Evolutionary conservation across 106 monocot genomes (phyloP).

Genomic region (Phalaenopsis equestris): DNA sequence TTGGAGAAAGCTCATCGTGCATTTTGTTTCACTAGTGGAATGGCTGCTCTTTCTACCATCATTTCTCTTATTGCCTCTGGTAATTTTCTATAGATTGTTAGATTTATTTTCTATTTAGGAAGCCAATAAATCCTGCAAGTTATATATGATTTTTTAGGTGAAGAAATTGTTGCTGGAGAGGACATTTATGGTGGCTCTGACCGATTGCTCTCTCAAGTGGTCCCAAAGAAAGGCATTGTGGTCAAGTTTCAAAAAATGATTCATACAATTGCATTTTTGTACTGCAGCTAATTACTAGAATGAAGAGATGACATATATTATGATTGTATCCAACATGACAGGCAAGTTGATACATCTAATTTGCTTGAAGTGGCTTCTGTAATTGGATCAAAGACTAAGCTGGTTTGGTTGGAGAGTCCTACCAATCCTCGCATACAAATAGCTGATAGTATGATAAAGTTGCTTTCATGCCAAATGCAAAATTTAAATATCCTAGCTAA

Average conservation of each 20-base stretch:
- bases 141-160: constrained; percentile 31
- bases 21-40: constrained; percentile 98
- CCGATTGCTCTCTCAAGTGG: constrained; percentile 78
- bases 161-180: constrained; percentile 91
- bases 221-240: constrained; percentile 63
- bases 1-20: constrained; percentile 92
- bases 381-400: constrained; percentile 53
- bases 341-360: constrained; percentile 71
- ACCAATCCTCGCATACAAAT: constrained; percentile 89
- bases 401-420: constrained; percentile 96
- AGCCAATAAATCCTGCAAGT: neutral
- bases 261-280: neutral
- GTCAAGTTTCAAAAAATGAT: constrained; percentile 54
- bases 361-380: constrained; percentile 57
- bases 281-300: neutral
- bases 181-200: constrained; percentile 99
- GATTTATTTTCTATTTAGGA: neutral
- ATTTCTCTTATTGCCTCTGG: constrained; percentile 74
- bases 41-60: constrained; percentile 79
- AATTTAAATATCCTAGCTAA: neutral
- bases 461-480: neutral
- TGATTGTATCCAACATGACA: constrained; percentile 19
- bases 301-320: neutral
- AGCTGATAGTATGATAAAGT: constrained; percentile 29
- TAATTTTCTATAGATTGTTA: constrained; percentile 11